Evolutionary conservation across 2,329 filamentous ascomycete genomes (phyloP), one percentile per base, ranked within the genome.

Genomic region (Penicillium paneum): DNA sequence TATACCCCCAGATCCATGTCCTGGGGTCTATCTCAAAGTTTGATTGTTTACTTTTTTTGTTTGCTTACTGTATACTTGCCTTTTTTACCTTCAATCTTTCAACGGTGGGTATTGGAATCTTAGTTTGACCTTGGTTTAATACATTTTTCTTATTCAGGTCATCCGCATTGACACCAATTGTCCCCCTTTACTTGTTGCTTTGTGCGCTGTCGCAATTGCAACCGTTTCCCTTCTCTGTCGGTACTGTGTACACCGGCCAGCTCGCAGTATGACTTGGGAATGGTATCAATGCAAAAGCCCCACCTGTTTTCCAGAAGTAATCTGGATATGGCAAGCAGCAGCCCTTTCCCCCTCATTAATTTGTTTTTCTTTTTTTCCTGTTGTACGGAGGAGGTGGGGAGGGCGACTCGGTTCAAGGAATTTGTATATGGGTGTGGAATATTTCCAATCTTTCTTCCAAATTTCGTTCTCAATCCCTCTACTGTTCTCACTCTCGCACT

Each of bases 291-390:
- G 53, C 45, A 43, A 38, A 58, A 55, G 64, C 67, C 70, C 69
- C 70, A 68, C 69, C 62, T 54, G 61, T 67, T 67, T 45, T 39
- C 15, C 26, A 56, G 56, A 55, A 34, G 28, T 55, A 46, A 61
- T 58, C 59, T 60, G 49, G 62, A 61, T 61, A 57, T 59, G 50
- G 47, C 54, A 53, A 44, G 38, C 46, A 56, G 54, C 59, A 38
- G 31, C 21, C 26, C 50, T 59, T 35, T 55, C 44, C 41, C 36
- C 54, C 39, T 58, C 51, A 56, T 48, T 43, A 55, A 55, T 51
- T 55, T 49, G 49, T 44, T 38, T 43, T 42, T 45, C 17, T 44
- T 40, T 55, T 49, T 57, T 43, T 28, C 36, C 40, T 42, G 47
- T 52, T 44, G 44, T 58, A 64, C 60, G 56, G 49, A 43, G 43